Base-by-base conservation (phyloP, 306 rosid species). In the Styphnolobium japonicum region DNA sequence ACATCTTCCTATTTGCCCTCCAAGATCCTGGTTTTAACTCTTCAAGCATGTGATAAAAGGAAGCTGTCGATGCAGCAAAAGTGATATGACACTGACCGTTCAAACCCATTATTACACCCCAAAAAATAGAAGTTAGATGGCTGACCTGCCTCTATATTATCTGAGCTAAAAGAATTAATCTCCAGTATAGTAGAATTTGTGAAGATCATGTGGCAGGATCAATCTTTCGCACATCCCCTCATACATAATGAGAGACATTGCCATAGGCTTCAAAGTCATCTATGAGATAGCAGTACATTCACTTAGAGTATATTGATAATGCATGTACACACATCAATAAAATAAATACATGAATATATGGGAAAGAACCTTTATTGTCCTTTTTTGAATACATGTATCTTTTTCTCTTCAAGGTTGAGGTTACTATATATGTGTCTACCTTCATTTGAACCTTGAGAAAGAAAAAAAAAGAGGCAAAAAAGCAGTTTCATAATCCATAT, bases 231-330 rank as follows among this genome's bases (percentile, higher is more conserved):
- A 90, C 81, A 88, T 90, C 67, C 95, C 95, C 79, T 91, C 95
- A 84, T 64, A 90, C 92, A 88, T 90, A 53, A 90, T 86, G 78
- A 92, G 95, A 81, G 95, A 90, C 75, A 77, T 90, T 55, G 95
- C 87, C 75, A 90, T 88, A 53, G 87, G 70, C 92, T 92, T 88
- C 75, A 90, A 73, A 65, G 92, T 88, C 84, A 88, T 81, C 92
- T 88, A 87, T 70, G 79, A 72, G 51, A 33, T 16, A 4, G 19
- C 60, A 18, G 29, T 5, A 67, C 29, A 56, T 46, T n/a, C 23
- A 57, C 55, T 40, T 51, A 70, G 27, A 64, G 57, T 12, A 6
- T 7, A 73, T n/a, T 53, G 8, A 27, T 68, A 51, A 5, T 67
- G 22, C 21, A 67, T 33, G 6, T 11, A 27, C 58, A 64, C 80